Evolutionary conservation across 257 asterid species (phyloP).

Genomic region (Rauvolfia tetraphylla): DNA sequence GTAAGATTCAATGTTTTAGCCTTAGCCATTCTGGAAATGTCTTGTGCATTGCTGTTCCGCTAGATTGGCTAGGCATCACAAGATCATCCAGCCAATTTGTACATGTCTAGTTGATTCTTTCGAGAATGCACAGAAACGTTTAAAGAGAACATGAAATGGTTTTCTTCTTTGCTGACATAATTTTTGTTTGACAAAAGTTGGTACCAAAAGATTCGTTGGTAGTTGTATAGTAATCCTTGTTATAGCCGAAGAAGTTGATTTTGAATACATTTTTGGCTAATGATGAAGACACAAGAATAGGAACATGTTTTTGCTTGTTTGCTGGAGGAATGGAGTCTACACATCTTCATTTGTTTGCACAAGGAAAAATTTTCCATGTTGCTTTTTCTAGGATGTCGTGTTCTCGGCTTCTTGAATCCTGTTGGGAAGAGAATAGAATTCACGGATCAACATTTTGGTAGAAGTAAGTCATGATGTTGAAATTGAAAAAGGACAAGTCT

Average conservation of each 20-base stretch:
- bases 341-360: not conserved
- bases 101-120: slow-evolving; percentile 5
- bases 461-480: not conserved
- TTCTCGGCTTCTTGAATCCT: not conserved
- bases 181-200: not conserved
- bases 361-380: not conserved
- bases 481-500: not conserved
- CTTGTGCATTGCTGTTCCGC: not conserved
- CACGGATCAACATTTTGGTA: not conserved
- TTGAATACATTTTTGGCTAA: not conserved
- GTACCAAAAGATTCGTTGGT: not conserved
- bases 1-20: slow-evolving; percentile 14
- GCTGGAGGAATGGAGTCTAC: not conserved
- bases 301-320: not conserved
- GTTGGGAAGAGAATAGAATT: no score
- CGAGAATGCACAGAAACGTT: not conserved
- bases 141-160: not conserved
- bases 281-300: not conserved
- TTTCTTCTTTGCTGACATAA: no score
- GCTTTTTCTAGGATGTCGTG: not conserved
- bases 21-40: not conserved
- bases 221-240: not conserved
- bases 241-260: not conserved
- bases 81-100: not conserved
- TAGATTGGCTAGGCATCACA: slow-evolving; percentile 8